A percentile compares a stretch with the other conserved stretches of the same genome.
Evolutionary conservation across 371 early-diverging fungal genomes (phyloP).

Genomic region (Haplosporangium sp.): DNA sequence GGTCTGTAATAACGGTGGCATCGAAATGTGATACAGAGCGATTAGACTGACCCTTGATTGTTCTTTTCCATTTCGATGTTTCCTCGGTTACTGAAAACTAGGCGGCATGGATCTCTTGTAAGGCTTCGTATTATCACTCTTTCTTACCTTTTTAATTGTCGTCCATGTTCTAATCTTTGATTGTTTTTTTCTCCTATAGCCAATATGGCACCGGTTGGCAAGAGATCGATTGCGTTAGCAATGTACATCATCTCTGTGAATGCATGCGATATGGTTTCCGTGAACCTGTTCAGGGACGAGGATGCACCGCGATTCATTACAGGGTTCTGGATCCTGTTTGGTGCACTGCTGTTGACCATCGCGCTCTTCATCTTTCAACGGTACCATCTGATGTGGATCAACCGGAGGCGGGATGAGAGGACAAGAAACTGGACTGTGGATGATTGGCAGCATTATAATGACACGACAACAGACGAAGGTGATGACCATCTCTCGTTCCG

Average conservation of each 20-base stretch:
- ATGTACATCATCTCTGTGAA: constrained; percentile 58
- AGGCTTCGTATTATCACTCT: no score
- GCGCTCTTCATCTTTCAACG: constrained; percentile 49
- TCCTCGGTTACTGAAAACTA: no score
- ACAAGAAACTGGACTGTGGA: constrained; percentile 31
- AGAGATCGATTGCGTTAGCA: constrained; percentile 60
- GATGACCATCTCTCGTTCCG: constrained; percentile 49
- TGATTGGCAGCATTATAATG: constrained; percentile 44
- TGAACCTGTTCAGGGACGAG: constrained; percentile 58
- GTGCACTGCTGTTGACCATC: constrained; percentile 37
- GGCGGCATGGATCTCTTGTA: constrained; percentile 68
- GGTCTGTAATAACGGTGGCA: constrained; percentile 1
- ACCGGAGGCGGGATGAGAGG: constrained; percentile 26
- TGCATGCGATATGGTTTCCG: constrained; percentile 58
- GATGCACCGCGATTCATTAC: constrained; percentile 42
- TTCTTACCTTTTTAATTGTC: no score
- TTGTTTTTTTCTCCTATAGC: no score
- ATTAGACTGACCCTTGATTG: no score
- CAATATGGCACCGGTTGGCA: constrained; percentile 62
- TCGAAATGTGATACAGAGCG: no score
- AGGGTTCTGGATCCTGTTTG: constrained; percentile 46
- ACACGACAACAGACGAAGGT: constrained; percentile 41
- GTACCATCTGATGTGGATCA: constrained; percentile 35
- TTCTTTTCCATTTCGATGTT: no score
- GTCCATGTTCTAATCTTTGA: no score